Percentiles rank a stretch among this genome's conserved stretches.
These are phyloP conservation scores for Tetrahymena elliotti DNA, from an alignment of 73 alveolate genomes.

Conservation along the genomic window DNA sequence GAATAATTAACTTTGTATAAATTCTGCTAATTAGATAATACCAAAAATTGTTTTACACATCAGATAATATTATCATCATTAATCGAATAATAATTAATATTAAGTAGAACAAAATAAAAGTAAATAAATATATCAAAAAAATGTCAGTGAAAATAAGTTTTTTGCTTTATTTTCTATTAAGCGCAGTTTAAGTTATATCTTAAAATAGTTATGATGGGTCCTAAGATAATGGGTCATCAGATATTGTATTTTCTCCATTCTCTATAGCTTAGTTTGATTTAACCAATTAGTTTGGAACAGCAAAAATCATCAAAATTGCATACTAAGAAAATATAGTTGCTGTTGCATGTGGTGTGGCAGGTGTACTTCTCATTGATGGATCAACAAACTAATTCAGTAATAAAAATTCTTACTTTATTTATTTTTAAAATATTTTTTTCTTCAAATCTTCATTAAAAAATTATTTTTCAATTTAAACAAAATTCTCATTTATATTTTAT, in stretches of 20 bases:
- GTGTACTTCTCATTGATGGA: not conserved
- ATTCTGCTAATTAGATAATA: too few relatives aligned
- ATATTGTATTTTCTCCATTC: not conserved
- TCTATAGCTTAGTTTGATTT: not conserved
- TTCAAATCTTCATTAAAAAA: not conserved
- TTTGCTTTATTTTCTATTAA: not conserved
- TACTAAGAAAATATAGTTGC: not conserved
- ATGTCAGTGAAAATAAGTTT: not conserved
- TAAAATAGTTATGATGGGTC: not conserved
- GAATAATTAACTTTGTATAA: too few relatives aligned
- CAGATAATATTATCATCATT: too few relatives aligned
- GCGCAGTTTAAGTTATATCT: not conserved
- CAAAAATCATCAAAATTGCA: not conserved
- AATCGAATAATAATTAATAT: too few relatives aligned
- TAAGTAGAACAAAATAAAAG: not conserved
- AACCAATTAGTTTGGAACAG: not conserved
- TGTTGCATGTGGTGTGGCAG: not conserved
- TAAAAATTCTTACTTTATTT: not conserved
- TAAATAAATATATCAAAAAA: too few relatives aligned
- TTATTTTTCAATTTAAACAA: not conserved
- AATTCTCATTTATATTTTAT: not conserved
- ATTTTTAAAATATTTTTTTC: not conserved
- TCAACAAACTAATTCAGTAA: not conserved
- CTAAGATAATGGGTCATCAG: not conserved
- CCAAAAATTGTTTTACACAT: not conserved